phyloP scores from a whole-genome alignment of 331 rosid species.

The Pyracantha coccinea region DNA sequence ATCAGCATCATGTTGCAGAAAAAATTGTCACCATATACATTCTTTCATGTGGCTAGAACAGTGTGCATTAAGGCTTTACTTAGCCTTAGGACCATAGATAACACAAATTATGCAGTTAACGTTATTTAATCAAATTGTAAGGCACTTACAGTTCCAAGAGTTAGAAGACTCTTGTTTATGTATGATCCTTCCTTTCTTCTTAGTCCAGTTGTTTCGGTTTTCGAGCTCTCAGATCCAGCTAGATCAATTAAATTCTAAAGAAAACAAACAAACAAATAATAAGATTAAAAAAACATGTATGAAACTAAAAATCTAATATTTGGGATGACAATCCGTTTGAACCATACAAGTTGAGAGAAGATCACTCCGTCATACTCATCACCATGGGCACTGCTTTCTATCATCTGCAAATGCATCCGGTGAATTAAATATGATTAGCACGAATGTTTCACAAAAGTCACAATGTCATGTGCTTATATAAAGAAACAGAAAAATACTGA shows the following conservation, averaged over 20 bases:
- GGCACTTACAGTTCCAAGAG: slow-evolving; percentile 94
- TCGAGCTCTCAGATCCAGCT: slow-evolving; percentile 99
- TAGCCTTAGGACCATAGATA: neutral
- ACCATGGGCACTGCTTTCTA: slow-evolving; percentile 95
- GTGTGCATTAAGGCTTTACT: neutral
- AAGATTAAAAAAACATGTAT: neutral
- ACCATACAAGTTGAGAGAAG: slow-evolving; percentile 97
- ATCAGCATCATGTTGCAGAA: neutral
- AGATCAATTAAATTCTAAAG: slow-evolving; percentile 89
- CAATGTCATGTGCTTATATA: neutral
- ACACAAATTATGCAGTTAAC: neutral
- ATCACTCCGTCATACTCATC: slow-evolving; percentile 98
- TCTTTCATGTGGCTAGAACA: neutral
- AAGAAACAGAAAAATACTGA: neutral
- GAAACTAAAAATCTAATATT: neutral
- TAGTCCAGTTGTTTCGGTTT: slow-evolving; percentile 95
- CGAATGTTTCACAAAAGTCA: neutral
- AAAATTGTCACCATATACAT: neutral
- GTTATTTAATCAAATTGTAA: slow-evolving; percentile 1
- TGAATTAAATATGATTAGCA: slow-evolving; percentile 14
- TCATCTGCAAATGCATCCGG: slow-evolving; percentile 64
- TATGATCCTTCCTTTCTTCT: slow-evolving; percentile 98
- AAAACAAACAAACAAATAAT: slow-evolving; percentile 7
- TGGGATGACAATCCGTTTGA: slow-evolving; percentile 6
- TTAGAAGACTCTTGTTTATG: slow-evolving; percentile 93